Evolutionary conservation across 306 rosid genomes (phyloP), one percentile per base, ranked within the genome.

Genomic region (Vicia faba): DNA sequence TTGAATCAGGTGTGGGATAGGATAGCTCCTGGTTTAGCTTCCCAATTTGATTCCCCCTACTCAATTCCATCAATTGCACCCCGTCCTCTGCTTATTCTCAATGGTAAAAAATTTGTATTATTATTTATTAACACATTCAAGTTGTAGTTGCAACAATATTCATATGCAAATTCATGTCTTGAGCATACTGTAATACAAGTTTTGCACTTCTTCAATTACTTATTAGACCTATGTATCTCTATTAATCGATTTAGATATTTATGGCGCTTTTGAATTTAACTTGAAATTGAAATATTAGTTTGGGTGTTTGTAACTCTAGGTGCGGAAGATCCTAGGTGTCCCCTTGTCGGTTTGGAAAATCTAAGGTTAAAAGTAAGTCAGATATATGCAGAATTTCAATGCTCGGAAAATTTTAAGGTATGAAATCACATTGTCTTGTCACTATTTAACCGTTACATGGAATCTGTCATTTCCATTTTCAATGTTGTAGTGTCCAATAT

Each of bases 21-120:
- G 82, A 90, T 93, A 69, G 95, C 91, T 79, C 99, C 99, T 26
- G 97, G 97, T 75, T 75, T 93, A 38, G 88, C 84, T 70, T 79
- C 93, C 61, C 72, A 82, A 68, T 93, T 89, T 66, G 97, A 85
- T 73, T 74, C 96, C 28, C 88, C 89, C 26, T 69, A 72, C 84
- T 53, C 99, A 29, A 60, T 93, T 79, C 86, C 87, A 35, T 76
- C 79, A 38, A 83, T 86, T 54, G 89, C 97, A 50, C 90, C 90
- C n/a, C 96, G 88, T 38, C 97, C 96, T 65, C 79, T 85, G 68
- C 84, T 93, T 81, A 83, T 93, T 58, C 28, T 90, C 46, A 86
- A 86, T 60, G 90, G 99, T 90, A 80, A 75, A 50, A 41, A 35
- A 48, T 50, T 77, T 53, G 53, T 28, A 8, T 44, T 38, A 20